phyloP scores from a whole-genome alignment of 179 eudicot genomes.

The Spinacia oleracea region DNA sequence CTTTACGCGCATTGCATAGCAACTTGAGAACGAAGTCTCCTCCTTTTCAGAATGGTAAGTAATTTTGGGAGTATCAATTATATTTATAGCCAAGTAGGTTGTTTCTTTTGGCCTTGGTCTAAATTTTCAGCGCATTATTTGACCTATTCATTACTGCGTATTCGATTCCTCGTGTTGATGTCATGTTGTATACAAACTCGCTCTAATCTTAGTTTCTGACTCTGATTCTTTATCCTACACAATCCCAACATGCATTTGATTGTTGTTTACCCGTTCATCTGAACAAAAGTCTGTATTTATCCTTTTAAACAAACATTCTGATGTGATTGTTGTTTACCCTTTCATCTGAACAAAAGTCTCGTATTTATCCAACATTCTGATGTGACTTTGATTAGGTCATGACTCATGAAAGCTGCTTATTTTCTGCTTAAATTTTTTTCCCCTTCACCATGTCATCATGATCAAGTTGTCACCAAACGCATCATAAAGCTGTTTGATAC shows the following conservation, averaged over 20 bases:
- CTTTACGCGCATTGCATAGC: background rate
- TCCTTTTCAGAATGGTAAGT: background rate
- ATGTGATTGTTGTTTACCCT: background rate
- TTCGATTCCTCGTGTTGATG: background rate
- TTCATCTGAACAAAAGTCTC: background rate
- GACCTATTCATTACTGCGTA: constrained; percentile 23
- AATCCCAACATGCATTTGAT: constrained; percentile 7
- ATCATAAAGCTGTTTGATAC: constrained; percentile 10
- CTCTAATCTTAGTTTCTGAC: constrained; percentile 10
- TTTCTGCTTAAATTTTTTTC: background rate
- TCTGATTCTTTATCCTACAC: background rate
- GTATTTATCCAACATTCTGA: constrained; percentile 12
- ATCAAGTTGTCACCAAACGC: constrained; percentile 17
- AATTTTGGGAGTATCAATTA: background rate
- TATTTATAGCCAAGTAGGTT: constrained; percentile 15
- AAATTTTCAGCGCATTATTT: constrained; percentile 19
- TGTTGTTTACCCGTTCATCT: background rate
- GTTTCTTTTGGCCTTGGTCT: constrained; percentile 10
- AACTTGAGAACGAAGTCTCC: constrained; percentile 17
- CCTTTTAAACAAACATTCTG: too few species aligned
- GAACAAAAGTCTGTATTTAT: too few species aligned
- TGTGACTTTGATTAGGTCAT: constrained; percentile 26
- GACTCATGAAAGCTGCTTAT: constrained; percentile 22
- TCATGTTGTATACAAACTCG: background rate
- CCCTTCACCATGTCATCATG: background rate